Percentiles rank a stretch among this genome's conserved stretches.
Conservation (phyloP, 2,329 filamentous ascomycete genomes). For the Neonectria faginata region DNA sequence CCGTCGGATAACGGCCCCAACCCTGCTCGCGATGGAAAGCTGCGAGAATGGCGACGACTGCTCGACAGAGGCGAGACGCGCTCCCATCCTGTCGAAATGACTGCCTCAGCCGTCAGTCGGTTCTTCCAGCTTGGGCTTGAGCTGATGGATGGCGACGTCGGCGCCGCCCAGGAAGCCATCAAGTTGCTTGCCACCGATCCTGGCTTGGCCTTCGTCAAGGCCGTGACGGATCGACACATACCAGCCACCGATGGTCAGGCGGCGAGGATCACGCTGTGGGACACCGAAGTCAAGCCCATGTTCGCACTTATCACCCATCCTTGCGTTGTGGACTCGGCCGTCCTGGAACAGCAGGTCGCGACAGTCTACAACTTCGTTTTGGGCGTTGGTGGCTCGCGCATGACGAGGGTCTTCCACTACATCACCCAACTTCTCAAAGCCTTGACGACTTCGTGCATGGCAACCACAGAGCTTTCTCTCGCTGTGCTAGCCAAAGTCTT, state of each 20-base stretch:
- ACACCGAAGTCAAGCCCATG: constrained; percentile 40
- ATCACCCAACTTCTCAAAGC: constrained; percentile 40
- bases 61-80: constrained; percentile 20
- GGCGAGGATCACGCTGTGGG: neutral
- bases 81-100: neutral
- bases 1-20: neutral
- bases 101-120: constrained; percentile 6
- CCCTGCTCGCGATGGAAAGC: constrained; percentile 30
- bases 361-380: constrained; percentile 50
- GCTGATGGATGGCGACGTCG: constrained; percentile 38
- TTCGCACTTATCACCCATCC: constrained; percentile 52
- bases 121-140: constrained; percentile 38
- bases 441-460: constrained; percentile 36
- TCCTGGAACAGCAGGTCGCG: constrained; percentile 54
- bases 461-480: constrained; percentile 46
- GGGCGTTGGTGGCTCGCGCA: constrained; percentile 49
- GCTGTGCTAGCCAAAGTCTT: constrained; percentile 50
- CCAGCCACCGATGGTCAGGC: constrained; percentile 38
- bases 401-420: constrained; percentile 50
- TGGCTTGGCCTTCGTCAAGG: constrained; percentile 46
- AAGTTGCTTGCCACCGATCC: constrained; percentile 44
- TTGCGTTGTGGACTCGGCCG: constrained; percentile 50
- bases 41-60: constrained; percentile 36
- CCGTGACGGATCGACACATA: constrained; percentile 43
- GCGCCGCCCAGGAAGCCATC: constrained; percentile 35